phyloP scores from a whole-genome alignment of 73 alveolate species.

The Stentor roeselii region DNA sequence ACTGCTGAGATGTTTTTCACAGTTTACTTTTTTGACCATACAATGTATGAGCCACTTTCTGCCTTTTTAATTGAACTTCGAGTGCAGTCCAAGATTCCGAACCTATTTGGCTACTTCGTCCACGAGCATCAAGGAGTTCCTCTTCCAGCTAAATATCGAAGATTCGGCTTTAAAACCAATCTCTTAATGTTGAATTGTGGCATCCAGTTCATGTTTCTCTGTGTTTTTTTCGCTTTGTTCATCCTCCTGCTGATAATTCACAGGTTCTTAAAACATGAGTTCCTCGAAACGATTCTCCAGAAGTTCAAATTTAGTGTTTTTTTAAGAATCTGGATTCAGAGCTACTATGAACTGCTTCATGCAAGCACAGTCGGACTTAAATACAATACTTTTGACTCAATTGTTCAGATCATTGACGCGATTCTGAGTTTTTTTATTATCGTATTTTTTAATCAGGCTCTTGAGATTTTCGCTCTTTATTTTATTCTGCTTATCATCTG shows the following conservation, averaged over 20 bases:
- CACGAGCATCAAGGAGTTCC: neutral
- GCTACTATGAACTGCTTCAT: neutral
- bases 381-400: too few relatives aligned
- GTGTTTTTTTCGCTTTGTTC: neutral
- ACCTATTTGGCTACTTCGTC: neutral
- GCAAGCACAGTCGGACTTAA: neutral
- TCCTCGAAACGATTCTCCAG: neutral
- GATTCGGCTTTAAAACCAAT: neutral
- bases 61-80: neutral
- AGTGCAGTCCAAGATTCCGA: neutral
- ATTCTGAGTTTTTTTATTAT: too few relatives aligned
- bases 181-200: neutral
- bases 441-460: neutral
- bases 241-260: too few relatives aligned
- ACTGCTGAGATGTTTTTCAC: neutral
- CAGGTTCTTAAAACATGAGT: neutral
- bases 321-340: neutral
- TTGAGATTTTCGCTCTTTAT: neutral
- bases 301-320: neutral
- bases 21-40: neutral
- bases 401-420: neutral
- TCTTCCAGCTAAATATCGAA: neutral
- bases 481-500: neutral
- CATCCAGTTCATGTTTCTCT: neutral
- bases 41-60: too few relatives aligned